Percentiles rank a stretch among this genome's conserved stretches.
Conservation (phyloP, 306 rosid genomes). For the Albizia julibrissin region DNA sequence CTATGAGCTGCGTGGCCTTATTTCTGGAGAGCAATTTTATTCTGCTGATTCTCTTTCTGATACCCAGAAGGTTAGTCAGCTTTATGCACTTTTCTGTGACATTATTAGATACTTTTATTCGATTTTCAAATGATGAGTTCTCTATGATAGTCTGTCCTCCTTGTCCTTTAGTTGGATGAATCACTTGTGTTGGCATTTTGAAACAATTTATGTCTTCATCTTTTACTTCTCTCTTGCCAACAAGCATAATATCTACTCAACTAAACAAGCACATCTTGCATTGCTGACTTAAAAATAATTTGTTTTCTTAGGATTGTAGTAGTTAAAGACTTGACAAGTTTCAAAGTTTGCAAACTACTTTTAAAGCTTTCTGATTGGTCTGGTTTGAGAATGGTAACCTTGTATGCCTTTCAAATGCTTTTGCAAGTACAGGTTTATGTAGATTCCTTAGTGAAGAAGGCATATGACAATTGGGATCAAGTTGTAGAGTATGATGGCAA, state of each 20-base stretch:
- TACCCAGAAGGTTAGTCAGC: slow-evolving; percentile 73
- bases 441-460: slow-evolving; percentile 89
- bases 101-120: slow-evolving; percentile 2
- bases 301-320: slow-evolving; percentile 16
- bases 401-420: slow-evolving; percentile 31
- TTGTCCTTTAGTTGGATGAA: slow-evolving; percentile 8
- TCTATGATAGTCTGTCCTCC: slow-evolving; percentile 14
- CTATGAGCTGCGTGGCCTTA: slow-evolving; percentile 90
- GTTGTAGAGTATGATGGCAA: slow-evolving; percentile 93
- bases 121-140: slow-evolving; percentile 1
- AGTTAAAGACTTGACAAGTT: slow-evolving; percentile 22
- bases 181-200: slow-evolving; percentile 26
- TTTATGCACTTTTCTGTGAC: slow-evolving; percentile 1
- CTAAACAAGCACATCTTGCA: slow-evolving; percentile 2
- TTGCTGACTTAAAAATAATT: slow-evolving; percentile 6
- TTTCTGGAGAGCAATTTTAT: slow-evolving; percentile 72
- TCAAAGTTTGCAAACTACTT: slow-evolving; percentile 17
- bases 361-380: slow-evolving; percentile 23
- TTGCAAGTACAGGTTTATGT: slow-evolving; percentile 76
- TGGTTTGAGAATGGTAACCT: slow-evolving; percentile 15
- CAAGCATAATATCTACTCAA: background rate
- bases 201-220: slow-evolving; percentile 13
- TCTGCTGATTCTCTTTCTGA: slow-evolving; percentile 91
- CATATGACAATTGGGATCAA: slow-evolving; percentile 92
- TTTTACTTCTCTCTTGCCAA: slow-evolving; percentile 9